Conservation (phyloP, 495 filamentous ascomycete genomes). For the Hypoxylon perforatum region DNA sequence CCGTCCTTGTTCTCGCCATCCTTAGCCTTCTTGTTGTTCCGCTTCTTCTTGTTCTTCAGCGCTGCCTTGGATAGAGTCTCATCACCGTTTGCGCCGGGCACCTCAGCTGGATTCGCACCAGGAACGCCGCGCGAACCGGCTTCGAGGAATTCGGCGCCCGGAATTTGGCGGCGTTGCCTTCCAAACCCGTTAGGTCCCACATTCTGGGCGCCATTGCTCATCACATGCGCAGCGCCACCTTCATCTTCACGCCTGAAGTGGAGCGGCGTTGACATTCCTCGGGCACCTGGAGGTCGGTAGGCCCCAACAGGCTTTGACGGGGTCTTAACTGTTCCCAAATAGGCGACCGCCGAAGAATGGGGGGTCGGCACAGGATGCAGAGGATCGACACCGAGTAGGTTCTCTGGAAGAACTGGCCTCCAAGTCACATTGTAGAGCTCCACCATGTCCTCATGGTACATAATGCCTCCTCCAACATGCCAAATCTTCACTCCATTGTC, state of each 20-base stretch:
- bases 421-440: conserved; percentile 94
- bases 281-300: conserved; percentile 95
- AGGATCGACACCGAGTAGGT: conserved; percentile 74
- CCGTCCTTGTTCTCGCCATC: conserved; percentile 65
- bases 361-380: conserved; percentile 81
- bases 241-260: conserved; percentile 98
- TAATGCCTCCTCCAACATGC: conserved; percentile 88
- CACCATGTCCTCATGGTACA: conserved; percentile 94
- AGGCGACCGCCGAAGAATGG: conserved; percentile 84
- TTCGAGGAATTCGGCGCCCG: conserved; percentile 63
- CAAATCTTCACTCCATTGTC: conserved; percentile 97
- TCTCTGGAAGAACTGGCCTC: conserved; percentile 76
- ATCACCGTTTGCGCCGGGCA: conserved; percentile 71
- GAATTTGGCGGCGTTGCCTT: conserved; percentile 65
- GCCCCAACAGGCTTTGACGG: conserved; percentile 95
- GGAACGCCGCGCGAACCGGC: conserved; percentile 64
- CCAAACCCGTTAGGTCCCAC: conserved; percentile 83
- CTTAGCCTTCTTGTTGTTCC: conserved; percentile 93
- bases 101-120: conserved; percentile 77
- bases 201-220: conserved; percentile 78
- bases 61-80: conserved; percentile 86
- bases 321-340: conserved; percentile 86
- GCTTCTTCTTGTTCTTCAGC: conserved; percentile 98
- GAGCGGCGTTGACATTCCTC: conserved; percentile 86
- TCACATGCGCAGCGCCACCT: conserved; percentile 87